Base-by-base conservation (phyloP, 2,329 filamentous ascomycete genomes). In the Epicoccum nigrum region DNA sequence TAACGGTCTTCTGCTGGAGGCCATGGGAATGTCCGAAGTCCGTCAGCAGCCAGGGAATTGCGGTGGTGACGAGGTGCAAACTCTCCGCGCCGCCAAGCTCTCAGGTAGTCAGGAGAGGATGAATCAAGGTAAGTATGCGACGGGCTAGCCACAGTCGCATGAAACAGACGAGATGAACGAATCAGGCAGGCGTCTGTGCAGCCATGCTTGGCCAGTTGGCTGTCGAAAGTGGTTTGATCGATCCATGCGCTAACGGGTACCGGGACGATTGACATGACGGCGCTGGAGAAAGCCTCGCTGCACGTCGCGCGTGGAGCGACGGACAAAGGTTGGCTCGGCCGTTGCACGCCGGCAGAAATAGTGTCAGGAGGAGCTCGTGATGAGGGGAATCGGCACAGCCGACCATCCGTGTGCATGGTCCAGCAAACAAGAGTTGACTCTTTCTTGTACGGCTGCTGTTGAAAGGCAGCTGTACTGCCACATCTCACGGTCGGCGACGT, bases 241-340 rank as follows among this genome's bases (percentile, higher is more conserved):
- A 30, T 40, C 32, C 42, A 49, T 55, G 56, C 56, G 32, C 56
- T 56, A 42, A 44, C 39, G 57, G 57, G 53, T 45, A 54, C 43
- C 55, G 55, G 50, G 54, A 56, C 52, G 37, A 49, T 53, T 45
- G 50, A 47, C 48, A 46, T 54, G 51, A 59, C 54, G 53, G 49
- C 48, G 42, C 53, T 51, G 43, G 45, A 50, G 46, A 31, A 46
- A 46, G 60, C 38, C 55, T 61, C 56, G 57, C 62, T 59, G n/a
- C n/a, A n/a, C n/a, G n/a, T n/a, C n/a, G n/a, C n/a, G n/a, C 59
- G 49, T 53, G 54, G 46, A 51, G 46, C 48, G 47, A 48, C 60
- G 57, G 55, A 55, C 50, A 42, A 49, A 47, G 15, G 12, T n/a
- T 30, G 41, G 40, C 35, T 17, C 44, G 30, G 40, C 40, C 41